Evolutionary conservation across 306 rosid genomes (phyloP), one percentile per base, ranked within the genome.

Genomic region (Malus orientalis): DNA sequence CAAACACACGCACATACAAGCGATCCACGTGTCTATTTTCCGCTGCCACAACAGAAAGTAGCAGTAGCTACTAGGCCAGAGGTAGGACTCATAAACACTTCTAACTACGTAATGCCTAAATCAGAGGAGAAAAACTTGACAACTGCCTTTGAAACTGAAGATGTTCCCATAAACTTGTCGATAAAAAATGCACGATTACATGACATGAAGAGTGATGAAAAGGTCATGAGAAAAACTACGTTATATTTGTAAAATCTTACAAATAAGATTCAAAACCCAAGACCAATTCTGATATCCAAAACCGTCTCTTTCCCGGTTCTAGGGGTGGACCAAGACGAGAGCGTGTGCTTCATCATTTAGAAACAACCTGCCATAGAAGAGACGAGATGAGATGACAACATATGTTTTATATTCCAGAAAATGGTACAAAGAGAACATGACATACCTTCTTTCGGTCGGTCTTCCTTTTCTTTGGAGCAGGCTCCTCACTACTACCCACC

Each of bases 401-500:
- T 15, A 38, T 23, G 13, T 30, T 20, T 2, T 10, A n/a, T 30
- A 8, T 36, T 20, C 70, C 8, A 20, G 16, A 38, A 67, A 18
- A 38, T 38, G 6, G 49, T 38, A 38, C 49, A 38, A 66, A 32
- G 22, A 16, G 30, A 67, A 67, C 49, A 38, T 1, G 19, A 11
- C 49, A 11, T 75, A 55, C 74, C 82, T 81, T 74, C 22, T 83
- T 81, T 36, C 76, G 87, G 47, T 86, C 87, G 60, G 91, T 90
- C 82, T 86, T 95, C 63, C 87, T 90, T 85, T 92, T 95, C 93
- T 92, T 95, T n/a, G 97, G 92, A 69, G 84, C 83, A 76, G 97
- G 87, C 22, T 84, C 90, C 69, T 81, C 78, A 27, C 16, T 5
- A 77, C 77, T 74, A 62, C 93, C 96, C 75, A 89, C 87, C 97